Evolutionary conservation across 2,329 filamentous ascomycete species (phyloP).

Genomic region (Aspergillus sp.): DNA sequence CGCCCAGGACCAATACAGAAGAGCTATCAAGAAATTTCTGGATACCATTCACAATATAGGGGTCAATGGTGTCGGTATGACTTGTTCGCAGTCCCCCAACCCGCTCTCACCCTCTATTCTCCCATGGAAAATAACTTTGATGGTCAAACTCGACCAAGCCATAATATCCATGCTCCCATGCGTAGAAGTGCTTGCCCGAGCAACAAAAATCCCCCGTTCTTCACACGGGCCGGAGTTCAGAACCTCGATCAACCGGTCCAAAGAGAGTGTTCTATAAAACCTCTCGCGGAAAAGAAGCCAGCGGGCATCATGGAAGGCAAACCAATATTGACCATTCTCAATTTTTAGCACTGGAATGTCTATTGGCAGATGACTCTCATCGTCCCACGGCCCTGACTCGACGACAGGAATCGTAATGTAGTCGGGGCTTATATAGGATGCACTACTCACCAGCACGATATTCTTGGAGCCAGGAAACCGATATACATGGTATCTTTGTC

Average conservation of each 20-base stretch:
- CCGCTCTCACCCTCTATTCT: too few species aligned
- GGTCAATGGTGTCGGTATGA: too few species aligned
- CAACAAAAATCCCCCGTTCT: not conserved
- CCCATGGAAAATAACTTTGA: too few species aligned
- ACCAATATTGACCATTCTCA: constrained; percentile 1
- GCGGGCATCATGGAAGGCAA: constrained; percentile 6
- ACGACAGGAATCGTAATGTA: not conserved
- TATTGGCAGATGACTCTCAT: not conserved
- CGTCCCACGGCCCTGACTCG: not conserved
- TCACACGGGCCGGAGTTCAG: not conserved
- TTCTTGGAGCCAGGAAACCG: too few species aligned
- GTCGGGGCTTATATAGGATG: too few species aligned
- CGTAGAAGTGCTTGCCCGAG: not conserved
- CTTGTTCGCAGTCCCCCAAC: too few species aligned
- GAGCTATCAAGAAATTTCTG: too few species aligned
- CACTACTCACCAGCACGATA: too few species aligned
- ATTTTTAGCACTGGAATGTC: not conserved
- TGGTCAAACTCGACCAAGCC: not conserved
- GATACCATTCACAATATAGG: too few species aligned
- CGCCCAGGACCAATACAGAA: not conserved
- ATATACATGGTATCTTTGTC: too few species aligned
- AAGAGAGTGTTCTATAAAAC: not conserved
- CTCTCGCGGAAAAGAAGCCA: constrained; percentile 1
- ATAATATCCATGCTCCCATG: not conserved
- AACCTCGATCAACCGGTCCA: not conserved